phyloP scores from a whole-genome alignment of 2,329 filamentous ascomycete genomes.

The Chlorencoelia australis region DNA sequence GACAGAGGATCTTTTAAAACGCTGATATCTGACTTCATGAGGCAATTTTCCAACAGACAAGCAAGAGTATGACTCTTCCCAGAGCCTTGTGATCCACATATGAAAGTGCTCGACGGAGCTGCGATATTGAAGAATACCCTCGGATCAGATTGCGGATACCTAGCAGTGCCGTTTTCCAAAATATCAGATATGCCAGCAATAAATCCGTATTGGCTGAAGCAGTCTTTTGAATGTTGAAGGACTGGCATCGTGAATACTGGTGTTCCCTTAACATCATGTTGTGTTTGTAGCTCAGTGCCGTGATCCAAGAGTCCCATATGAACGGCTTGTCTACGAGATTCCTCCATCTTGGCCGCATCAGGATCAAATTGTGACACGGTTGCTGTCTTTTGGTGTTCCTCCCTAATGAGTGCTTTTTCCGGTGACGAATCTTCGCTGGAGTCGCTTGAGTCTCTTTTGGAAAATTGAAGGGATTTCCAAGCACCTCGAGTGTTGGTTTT shows the following conservation, averaged over 20 bases:
- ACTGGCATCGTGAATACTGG: conserved; percentile 18
- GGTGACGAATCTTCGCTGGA: no score
- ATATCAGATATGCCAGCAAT: conserved; percentile 13
- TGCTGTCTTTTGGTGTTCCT: no score
- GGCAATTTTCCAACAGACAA: conserved; percentile 42
- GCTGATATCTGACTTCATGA: conserved; percentile 31
- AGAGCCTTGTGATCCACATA: conserved; percentile 53
- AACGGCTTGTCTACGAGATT: no score
- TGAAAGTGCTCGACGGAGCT: conserved; percentile 47
- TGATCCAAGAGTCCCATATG: no score
- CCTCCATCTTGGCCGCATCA: no score
- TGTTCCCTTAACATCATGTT: conserved; percentile 5
- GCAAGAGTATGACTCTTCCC: conserved; percentile 53
- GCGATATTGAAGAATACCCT: conserved; percentile 41
- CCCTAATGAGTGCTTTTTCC: no score
- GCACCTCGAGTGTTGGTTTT: no score
- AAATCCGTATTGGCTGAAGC: conserved; percentile 19
- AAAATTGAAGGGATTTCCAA: no score
- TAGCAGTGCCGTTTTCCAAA: background rate
- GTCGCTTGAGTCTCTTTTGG: no score
- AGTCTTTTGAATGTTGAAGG: conserved; percentile 5
- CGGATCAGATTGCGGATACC: conserved; percentile 15
- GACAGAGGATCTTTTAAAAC: conserved; percentile 37
- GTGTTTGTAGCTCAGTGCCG: background rate
- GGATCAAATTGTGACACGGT: no score